A percentile compares a stretch with the other conserved stretches of the same genome.
phyloP scores from a whole-genome alignment of 768 basidiomycete genomes.

The Erythrobasidium yunnanense region DNA sequence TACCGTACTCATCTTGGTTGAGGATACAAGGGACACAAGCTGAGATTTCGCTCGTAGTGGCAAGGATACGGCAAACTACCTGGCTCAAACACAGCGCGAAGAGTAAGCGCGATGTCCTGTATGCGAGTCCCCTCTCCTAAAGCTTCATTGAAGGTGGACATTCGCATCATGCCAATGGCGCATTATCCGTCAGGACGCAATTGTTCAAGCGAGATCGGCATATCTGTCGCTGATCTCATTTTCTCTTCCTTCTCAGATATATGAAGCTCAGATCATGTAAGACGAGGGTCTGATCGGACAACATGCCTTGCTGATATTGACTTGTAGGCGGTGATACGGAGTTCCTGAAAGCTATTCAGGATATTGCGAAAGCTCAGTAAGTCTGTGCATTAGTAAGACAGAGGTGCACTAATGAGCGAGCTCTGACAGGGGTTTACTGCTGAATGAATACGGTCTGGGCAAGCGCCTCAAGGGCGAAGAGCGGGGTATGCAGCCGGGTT shows the following conservation, averaged over 20 bases:
- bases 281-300: too few relatives aligned
- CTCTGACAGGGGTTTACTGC: slow-evolving; percentile 4
- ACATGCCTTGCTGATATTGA: not conserved
- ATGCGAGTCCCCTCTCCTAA: not conserved
- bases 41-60: not conserved
- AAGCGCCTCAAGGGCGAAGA: slow-evolving; percentile 9
- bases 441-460: slow-evolving; percentile 34
- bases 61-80: too few relatives aligned
- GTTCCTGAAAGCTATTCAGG: slow-evolving; percentile 30
- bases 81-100: too few relatives aligned
- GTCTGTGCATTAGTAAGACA: not conserved
- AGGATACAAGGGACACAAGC: not conserved
- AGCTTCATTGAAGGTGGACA: not conserved
- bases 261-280: not conserved
- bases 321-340: slow-evolving; percentile 28
- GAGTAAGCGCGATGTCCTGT: not conserved
- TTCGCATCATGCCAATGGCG: not conserved
- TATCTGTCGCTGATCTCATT: too few relatives aligned
- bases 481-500: slow-evolving; percentile 15
- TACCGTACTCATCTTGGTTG: not conserved
- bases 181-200: too few relatives aligned
- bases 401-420: not conserved
- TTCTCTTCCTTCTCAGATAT: not conserved
- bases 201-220: too few relatives aligned
- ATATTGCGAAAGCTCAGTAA: slow-evolving; percentile 27